Conservation (phyloP, 352 stramenopile genomes). For the Blastocystis sp. region DNA sequence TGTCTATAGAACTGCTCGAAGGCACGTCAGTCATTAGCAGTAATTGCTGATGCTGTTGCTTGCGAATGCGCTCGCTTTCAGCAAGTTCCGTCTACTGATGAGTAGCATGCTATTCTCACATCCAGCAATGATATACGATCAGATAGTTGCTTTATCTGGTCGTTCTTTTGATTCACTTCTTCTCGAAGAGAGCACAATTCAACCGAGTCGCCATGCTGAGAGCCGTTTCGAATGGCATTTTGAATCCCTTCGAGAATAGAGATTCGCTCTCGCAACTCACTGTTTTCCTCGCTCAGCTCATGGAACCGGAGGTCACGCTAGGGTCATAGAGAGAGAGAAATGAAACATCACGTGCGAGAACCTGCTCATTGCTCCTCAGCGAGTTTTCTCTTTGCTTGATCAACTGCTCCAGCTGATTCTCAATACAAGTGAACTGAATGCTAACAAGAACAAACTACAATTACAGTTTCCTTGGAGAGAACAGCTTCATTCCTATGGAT, state of each 20-base stretch:
- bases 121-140: not conserved
- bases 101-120: not conserved
- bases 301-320: not conserved
- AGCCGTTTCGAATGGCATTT: not conserved
- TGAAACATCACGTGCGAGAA: not conserved
- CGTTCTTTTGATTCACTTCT: not conserved
- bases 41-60: constrained; percentile 29
- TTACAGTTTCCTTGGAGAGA: not conserved
- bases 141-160: not conserved
- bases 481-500: not conserved
- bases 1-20: no score
- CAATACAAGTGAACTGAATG: not conserved
- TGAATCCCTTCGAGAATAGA: constrained; percentile 12
- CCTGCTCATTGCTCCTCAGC: not conserved
- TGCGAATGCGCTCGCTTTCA: constrained; percentile 17
- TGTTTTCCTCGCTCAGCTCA: not conserved
- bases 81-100: not conserved
- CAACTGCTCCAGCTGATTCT: not conserved
- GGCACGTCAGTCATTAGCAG: not conserved
- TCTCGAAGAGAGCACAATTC: not conserved
- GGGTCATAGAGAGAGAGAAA: not conserved
- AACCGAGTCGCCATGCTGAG: not conserved
- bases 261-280: not conserved
- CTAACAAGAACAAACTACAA: no score
- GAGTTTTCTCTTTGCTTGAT: not conserved